Conservation (phyloP, 441 rosid species). For the Gossypium gossypioides region DNA sequence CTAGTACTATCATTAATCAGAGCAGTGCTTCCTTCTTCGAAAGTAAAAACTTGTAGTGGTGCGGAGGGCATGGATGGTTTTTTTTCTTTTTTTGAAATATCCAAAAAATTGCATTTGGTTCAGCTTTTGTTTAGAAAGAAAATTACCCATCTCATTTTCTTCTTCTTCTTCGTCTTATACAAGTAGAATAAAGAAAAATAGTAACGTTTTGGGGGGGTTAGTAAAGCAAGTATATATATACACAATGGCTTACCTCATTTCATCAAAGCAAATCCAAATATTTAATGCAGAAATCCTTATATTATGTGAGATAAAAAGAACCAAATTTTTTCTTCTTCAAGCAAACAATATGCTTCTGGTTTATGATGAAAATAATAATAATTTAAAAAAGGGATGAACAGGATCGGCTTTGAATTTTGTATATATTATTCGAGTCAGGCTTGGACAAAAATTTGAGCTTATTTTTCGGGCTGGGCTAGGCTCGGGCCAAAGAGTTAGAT, state of each 20-base stretch:
- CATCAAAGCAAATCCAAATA: background rate
- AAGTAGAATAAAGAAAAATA: background rate
- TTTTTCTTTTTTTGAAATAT: background rate
- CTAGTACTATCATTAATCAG: background rate
- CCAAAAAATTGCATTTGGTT: background rate
- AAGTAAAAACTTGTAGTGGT: background rate
- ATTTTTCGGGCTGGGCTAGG: too few species aligned
- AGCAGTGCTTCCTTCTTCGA: background rate
- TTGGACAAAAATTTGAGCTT: too few species aligned
- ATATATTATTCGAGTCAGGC: too few species aligned
- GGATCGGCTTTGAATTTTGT: too few species aligned
- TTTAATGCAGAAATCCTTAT: background rate
- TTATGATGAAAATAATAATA: too few species aligned
- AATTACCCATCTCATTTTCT: slow-evolving; percentile 3
- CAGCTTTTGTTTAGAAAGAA: background rate
- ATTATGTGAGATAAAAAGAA: too few species aligned
- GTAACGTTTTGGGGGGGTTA: background rate
- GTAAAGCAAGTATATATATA: background rate
- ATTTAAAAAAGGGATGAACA: too few species aligned
- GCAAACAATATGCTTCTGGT: too few species aligned
- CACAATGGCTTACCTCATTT: background rate
- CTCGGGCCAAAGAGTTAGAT: too few species aligned
- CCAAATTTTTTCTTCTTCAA: too few species aligned
- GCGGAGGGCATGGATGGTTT: background rate
- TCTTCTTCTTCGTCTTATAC: background rate